Percentiles rank a stretch among this genome's conserved stretches.
phyloP scores from a whole-genome alignment of 768 basidiomycete genomes.

The Russula sp. region DNA sequence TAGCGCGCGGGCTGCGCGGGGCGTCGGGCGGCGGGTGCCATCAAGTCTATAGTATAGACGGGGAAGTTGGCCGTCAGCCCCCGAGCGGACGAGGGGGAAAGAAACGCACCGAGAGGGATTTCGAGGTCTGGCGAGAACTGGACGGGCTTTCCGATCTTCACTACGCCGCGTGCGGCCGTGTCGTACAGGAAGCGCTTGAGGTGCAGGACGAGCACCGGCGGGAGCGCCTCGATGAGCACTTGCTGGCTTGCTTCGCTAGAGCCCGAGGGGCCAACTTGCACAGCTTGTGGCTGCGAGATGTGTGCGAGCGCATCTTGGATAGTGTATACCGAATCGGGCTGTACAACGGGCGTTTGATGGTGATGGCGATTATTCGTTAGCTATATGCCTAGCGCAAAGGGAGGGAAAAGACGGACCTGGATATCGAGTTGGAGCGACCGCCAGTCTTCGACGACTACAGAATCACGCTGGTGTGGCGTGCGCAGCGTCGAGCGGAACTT shows the following conservation, averaged over 20 bases:
- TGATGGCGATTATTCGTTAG: background rate
- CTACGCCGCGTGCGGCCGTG: slow-evolving; percentile 61
- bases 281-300: slow-evolving; percentile 72
- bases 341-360: background rate
- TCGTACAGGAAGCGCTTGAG: slow-evolving; percentile 92
- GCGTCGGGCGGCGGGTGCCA: slow-evolving; percentile 33
- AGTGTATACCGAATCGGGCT: slow-evolving; percentile 69
- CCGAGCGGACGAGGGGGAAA: background rate
- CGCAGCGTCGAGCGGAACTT: slow-evolving; percentile 81
- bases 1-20: slow-evolving; percentile 57
- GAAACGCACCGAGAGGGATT: slow-evolving; percentile 54
- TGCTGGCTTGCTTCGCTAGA: slow-evolving; percentile 69
- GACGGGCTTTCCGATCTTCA: slow-evolving; percentile 82
- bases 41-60: background rate
- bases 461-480: slow-evolving; percentile 79
- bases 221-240: slow-evolving; percentile 74
- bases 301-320: slow-evolving; percentile 79
- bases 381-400: background rate
- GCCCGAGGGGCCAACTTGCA: slow-evolving; percentile 51
- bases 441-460: slow-evolving; percentile 88
- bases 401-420: slow-evolving; percentile 42
- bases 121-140: slow-evolving; percentile 73
- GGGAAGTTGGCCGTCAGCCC: background rate
- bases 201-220: slow-evolving; percentile 80
- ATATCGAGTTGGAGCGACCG: slow-evolving; percentile 85